These are phyloP conservation scores for Phoma sp. DNA, from an alignment of 2,329 filamentous ascomycete genomes.

Conservation along the genomic window DNA sequence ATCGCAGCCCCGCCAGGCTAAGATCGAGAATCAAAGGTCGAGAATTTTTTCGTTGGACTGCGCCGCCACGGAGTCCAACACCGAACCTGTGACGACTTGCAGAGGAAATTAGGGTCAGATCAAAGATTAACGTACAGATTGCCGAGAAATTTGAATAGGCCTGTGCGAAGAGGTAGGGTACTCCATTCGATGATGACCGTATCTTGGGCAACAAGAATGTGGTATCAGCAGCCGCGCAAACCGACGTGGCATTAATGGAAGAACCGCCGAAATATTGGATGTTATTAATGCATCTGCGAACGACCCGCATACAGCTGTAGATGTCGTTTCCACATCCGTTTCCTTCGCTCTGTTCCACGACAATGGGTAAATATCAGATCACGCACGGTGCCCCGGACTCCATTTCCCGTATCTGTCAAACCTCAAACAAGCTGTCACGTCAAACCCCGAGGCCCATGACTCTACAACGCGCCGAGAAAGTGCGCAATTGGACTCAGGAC, in stretches of 20 bases:
- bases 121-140: neutral
- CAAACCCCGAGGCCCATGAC: neutral
- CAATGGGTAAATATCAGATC: neutral
- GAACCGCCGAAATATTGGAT: neutral
- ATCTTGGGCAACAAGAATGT: neutral
- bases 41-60: neutral
- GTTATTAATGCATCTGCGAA: neutral
- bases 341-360: neutral
- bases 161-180: neutral
- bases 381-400: neutral
- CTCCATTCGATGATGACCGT: neutral
- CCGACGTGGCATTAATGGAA: neutral
- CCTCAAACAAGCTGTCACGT: neutral
- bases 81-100: neutral
- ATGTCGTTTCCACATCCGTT: neutral
- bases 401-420: neutral
- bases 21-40: constrained; percentile 5
- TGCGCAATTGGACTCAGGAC: neutral
- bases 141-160: neutral
- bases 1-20: constrained; percentile 6
- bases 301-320: neutral
- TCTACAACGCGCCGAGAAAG: neutral
- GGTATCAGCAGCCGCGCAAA: neutral
- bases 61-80: neutral
- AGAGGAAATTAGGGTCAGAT: neutral